Conservation (phyloP, 1,139 yeast genomes). For the Meyerozyma elateridarum region DNA sequence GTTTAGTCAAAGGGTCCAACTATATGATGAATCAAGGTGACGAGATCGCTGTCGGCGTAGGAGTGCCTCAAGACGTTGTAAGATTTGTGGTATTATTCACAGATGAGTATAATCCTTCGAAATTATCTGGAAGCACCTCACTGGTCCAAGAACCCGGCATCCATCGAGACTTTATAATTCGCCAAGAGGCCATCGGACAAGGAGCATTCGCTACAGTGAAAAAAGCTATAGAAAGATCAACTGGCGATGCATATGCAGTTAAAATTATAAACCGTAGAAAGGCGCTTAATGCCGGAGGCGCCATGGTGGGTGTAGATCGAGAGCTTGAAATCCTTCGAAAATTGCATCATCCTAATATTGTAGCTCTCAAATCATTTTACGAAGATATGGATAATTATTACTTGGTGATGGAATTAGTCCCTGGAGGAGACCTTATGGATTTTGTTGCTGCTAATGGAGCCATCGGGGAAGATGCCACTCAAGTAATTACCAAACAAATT, state of each 20-base stretch:
- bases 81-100: slow-evolving; percentile 66
- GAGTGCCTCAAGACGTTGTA: slow-evolving; percentile 72
- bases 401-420: slow-evolving; percentile 89
- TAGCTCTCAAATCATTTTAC: slow-evolving; percentile 72
- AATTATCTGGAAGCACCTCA: slow-evolving; percentile 17
- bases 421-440: slow-evolving; percentile 98
- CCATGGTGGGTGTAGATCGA: slow-evolving; percentile 66
- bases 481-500: slow-evolving; percentile 80
- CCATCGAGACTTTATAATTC: slow-evolving; percentile 68
- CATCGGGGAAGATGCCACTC: slow-evolving; percentile 84
- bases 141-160: slow-evolving; percentile 47
- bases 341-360: slow-evolving; percentile 81
- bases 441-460: slow-evolving; percentile 90
- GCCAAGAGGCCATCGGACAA: slow-evolving; percentile 83
- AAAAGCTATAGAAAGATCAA: slow-evolving; percentile 77
- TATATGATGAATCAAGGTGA: slow-evolving; percentile 88
- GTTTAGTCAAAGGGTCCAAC: slow-evolving; percentile 74
- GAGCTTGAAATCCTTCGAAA: slow-evolving; percentile 77
- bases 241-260: slow-evolving; percentile 85
- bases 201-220: slow-evolving; percentile 97
- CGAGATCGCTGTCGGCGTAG: slow-evolving; percentile 86
- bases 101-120: slow-evolving; percentile 36
- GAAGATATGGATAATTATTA: slow-evolving; percentile 80
- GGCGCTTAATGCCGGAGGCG: slow-evolving; percentile 62
- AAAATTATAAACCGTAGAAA: slow-evolving; percentile 82